Conservation (phyloP, 2,329 filamentous ascomycete species). For the Aspergillus versicolor region DNA sequence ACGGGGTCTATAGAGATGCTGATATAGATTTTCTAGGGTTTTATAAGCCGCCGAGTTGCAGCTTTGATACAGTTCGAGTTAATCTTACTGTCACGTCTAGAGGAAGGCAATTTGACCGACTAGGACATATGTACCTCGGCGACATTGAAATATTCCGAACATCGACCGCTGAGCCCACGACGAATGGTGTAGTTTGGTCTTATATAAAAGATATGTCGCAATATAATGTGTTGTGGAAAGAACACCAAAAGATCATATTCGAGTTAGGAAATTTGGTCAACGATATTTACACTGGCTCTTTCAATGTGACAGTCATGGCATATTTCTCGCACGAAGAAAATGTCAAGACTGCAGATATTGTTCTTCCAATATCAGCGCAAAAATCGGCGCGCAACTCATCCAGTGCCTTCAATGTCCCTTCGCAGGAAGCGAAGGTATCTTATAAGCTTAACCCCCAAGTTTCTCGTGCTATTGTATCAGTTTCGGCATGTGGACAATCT, state of each 20-base stretch:
- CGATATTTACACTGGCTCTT: conserved; percentile 68
- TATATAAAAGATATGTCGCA: conserved; percentile 77
- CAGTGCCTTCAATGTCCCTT: conserved; percentile 68
- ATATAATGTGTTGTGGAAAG: conserved; percentile 67
- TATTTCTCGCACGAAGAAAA: conserved; percentile 61
- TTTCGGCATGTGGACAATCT: conserved; percentile 75
- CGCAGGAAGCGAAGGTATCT: conserved; percentile 58
- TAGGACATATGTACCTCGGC: conserved; percentile 72
- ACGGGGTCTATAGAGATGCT: neutral
- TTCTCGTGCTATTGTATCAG: conserved; percentile 68
- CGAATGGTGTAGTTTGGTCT: conserved; percentile 69
- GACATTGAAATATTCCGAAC: conserved; percentile 81
- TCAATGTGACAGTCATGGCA: conserved; percentile 72
- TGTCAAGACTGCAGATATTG: conserved; percentile 56
- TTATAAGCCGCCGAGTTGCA: conserved; percentile 66
- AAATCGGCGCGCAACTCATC: conserved; percentile 45
- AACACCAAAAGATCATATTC: conserved; percentile 73
- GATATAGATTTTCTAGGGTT: conserved; percentile 36
- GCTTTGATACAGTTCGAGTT: conserved; percentile 72
- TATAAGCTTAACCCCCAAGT: conserved; percentile 66
- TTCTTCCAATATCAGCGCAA: conserved; percentile 59
- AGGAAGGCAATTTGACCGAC: conserved; percentile 73
- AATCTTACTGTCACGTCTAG: conserved; percentile 72
- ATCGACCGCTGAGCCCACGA: conserved; percentile 75
- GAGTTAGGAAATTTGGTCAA: conserved; percentile 74